A percentile compares a stretch with the other conserved stretches of the same genome.
Evolutionary conservation across 2,329 filamentous ascomycete genomes (phyloP).

Genomic region (Capronia americana): DNA sequence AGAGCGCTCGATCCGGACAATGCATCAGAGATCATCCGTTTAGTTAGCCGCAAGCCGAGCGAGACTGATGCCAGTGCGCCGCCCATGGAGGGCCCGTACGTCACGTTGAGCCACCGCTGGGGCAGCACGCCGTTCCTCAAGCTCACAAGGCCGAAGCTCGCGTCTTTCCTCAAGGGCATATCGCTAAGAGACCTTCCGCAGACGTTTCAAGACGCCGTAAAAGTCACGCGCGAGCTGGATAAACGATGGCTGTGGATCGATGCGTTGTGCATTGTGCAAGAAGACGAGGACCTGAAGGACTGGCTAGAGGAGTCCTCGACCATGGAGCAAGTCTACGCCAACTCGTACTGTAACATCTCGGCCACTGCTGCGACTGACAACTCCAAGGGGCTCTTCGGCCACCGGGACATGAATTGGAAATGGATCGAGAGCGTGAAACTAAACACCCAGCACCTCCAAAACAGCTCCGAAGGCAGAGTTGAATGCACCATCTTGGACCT

Average conservation of each 20-base stretch:
- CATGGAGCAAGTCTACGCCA: slow-evolving; percentile 27
- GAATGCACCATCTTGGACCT: slow-evolving; percentile 21
- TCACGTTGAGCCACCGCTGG: slow-evolving; percentile 30
- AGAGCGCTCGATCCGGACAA: neutral
- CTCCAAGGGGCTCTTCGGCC: slow-evolving; percentile 18
- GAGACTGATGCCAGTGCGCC: slow-evolving; percentile 10
- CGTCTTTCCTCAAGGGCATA: slow-evolving; percentile 10
- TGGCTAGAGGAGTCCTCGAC: slow-evolving; percentile 24
- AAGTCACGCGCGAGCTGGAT: slow-evolving; percentile 19
- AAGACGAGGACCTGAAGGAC: slow-evolving; percentile 21
- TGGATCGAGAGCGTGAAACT: slow-evolving; percentile 14
- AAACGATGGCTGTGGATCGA: slow-evolving; percentile 33
- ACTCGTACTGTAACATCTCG: slow-evolving; percentile 29
- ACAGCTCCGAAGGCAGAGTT: neutral
- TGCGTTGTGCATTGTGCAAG: slow-evolving; percentile 33
- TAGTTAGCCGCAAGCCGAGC: slow-evolving; percentile 14
- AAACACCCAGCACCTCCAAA: slow-evolving; percentile 8
- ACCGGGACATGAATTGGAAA: slow-evolving; percentile 17
- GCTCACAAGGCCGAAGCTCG: slow-evolving; percentile 10
- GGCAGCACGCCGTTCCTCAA: slow-evolving; percentile 20
- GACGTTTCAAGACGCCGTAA: slow-evolving; percentile 26
- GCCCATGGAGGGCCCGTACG: slow-evolving; percentile 17
- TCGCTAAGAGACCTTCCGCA: slow-evolving; percentile 7
- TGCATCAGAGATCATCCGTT: neutral
- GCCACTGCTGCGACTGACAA: slow-evolving; percentile 22